phyloP scores from a whole-genome alignment of 352 stramenopile species.

The Globisporangium nodosum region DNA sequence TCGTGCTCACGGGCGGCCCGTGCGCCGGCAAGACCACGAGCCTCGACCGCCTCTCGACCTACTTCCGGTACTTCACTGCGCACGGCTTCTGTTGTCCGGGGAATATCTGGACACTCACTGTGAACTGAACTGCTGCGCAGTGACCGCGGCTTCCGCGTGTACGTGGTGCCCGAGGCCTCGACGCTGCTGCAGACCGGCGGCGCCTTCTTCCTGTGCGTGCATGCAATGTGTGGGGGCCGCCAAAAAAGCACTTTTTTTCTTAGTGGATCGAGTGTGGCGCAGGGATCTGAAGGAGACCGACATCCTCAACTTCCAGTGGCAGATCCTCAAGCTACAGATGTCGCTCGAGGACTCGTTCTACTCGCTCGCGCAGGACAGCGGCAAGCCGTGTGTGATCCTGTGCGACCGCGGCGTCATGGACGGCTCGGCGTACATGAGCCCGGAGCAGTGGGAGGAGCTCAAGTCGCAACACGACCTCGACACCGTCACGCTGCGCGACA shows the following conservation, averaged over 20 bases:
- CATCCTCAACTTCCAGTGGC: conserved; percentile 87
- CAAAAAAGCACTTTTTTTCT: not conserved
- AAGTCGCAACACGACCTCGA: conserved; percentile 77
- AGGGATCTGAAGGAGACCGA: conserved; percentile 76
- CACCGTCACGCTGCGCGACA: conserved; percentile 79
- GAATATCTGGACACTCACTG: no score
- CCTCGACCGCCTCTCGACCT: conserved; percentile 88
- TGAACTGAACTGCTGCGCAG: conserved; percentile 11
- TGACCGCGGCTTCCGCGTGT: conserved; percentile 93
- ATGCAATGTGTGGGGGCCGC: not conserved
- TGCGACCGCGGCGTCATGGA: conserved; percentile 97
- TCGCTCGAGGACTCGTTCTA: conserved; percentile 81
- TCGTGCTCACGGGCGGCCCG: conserved; percentile 92
- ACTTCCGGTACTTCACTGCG: conserved; percentile 44
- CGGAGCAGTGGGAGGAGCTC: conserved; percentile 87
- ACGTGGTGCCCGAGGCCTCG: conserved; percentile 93
- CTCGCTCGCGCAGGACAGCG: conserved; percentile 73
- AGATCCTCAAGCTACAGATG: conserved; percentile 83
- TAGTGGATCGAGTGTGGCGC: no score
- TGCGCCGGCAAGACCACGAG: conserved; percentile 96
- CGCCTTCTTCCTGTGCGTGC: conserved; percentile 72
- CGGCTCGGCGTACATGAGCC: conserved; percentile 91
- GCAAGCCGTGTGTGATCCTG: conserved; percentile 88
- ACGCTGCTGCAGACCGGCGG: conserved; percentile 94
- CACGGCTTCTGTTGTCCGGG: no score